Percentiles rank a stretch among this genome's conserved stretches.
Evolutionary conservation across 2,329 filamentous ascomycete species (phyloP).

Genomic region (Madurella mycetomatis): DNA sequence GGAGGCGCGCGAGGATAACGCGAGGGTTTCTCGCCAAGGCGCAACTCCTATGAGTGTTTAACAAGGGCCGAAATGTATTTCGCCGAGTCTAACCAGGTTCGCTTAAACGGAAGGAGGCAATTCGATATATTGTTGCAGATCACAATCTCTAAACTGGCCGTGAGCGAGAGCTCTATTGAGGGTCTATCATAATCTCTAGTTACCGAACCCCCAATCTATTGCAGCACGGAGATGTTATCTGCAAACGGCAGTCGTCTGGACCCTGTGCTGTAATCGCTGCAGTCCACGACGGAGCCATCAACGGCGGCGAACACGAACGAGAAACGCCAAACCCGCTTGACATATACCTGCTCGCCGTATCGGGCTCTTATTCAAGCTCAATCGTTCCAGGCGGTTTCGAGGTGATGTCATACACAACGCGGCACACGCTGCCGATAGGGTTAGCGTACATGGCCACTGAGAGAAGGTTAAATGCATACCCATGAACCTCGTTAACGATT

Average conservation of each 20-base stretch:
- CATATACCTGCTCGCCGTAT: neutral
- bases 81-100: too few species aligned
- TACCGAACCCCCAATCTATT: too few species aligned
- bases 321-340: neutral
- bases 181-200: too few species aligned
- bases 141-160: too few species aligned
- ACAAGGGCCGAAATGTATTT: too few species aligned
- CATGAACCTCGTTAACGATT: slow-evolving; percentile 24
- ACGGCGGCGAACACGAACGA: neutral
- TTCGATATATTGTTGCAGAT: too few species aligned
- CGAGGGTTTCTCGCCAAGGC: neutral
- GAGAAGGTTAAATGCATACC: slow-evolving; percentile 5
- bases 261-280: too few species aligned
- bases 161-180: too few species aligned
- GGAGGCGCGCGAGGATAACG: neutral
- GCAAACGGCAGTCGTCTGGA: too few species aligned
- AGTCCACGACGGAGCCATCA: neutral
- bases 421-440: slow-evolving; percentile 14
- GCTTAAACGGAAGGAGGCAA: too few species aligned
- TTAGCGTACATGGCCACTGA: slow-evolving; percentile 6
- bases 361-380: slow-evolving; percentile 60
- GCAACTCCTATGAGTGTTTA: neutral
- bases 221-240: too few species aligned
- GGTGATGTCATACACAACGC: slow-evolving; percentile 39
- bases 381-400: slow-evolving; percentile 68